Percentiles rank a stretch among this genome's conserved stretches.
These are phyloP conservation scores for Xylaria grammica DNA, from an alignment of 495 filamentous ascomycete genomes.

Conservation along the genomic window DNA sequence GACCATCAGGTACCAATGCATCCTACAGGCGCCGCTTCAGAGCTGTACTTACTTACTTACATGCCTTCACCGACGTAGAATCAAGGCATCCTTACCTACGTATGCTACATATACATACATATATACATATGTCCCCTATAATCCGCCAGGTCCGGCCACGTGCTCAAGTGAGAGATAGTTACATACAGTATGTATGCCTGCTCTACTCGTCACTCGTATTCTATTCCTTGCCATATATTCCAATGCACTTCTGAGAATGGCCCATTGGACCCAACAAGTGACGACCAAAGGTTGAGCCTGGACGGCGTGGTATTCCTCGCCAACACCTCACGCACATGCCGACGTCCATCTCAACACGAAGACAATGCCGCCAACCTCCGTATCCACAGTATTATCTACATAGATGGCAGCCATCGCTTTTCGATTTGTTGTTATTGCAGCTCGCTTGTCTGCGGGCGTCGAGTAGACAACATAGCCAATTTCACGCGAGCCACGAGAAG, in stretches of 20 bases:
- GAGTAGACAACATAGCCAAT: too few relatives aligned
- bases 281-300: background rate
- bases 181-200: background rate
- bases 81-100: background rate
- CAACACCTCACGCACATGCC: too few relatives aligned
- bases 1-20: conserved; percentile 15
- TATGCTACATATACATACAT: background rate
- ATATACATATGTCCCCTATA: background rate
- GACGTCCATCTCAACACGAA: too few relatives aligned
- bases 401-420: too few relatives aligned
- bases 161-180: background rate
- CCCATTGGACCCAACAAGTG: background rate
- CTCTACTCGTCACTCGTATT: background rate
- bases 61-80: background rate
- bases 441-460: too few relatives aligned
- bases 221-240: background rate
- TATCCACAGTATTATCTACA: too few relatives aligned
- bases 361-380: too few relatives aligned
- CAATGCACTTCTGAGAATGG: too few relatives aligned
- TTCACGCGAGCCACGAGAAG: background rate
- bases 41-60: too few relatives aligned
- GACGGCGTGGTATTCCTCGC: background rate
- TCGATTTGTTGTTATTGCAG: too few relatives aligned
- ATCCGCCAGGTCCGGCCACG: conserved; percentile 3
- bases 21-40: background rate